Evolutionary conservation across 2,329 filamentous ascomycete species (phyloP).

Genomic region (Trichoderma arundinaceum): DNA sequence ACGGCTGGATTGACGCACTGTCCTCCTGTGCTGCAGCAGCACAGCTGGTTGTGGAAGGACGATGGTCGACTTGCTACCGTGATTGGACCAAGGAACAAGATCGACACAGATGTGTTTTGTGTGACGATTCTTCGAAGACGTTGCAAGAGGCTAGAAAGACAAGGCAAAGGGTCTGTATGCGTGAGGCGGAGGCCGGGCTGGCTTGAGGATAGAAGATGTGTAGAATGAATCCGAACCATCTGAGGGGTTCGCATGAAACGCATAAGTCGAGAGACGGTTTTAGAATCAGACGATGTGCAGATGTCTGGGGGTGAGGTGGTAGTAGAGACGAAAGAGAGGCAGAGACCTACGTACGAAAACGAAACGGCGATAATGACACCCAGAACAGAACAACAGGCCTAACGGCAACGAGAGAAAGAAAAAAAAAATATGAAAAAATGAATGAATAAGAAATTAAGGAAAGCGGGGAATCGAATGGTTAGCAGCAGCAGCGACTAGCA

Average conservation of each 20-base stretch:
- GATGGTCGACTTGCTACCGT: slow-evolving; percentile 25
- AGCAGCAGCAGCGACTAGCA: slow-evolving; percentile 19
- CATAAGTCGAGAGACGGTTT: not conserved
- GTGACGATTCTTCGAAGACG: slow-evolving; percentile 4
- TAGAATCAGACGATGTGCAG: not conserved
- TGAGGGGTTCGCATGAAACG: slow-evolving; percentile 10
- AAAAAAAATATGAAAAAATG: slow-evolving; percentile 9
- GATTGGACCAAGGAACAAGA: slow-evolving; percentile 30
- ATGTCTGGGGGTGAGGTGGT: not conserved
- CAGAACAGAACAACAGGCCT: slow-evolving; percentile 13
- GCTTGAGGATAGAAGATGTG: not conserved
- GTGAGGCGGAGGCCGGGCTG: not conserved
- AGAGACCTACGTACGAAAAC: slow-evolving; percentile 19
- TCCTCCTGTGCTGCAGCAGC: slow-evolving; percentile 17
- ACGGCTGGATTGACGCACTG: slow-evolving; percentile 9
- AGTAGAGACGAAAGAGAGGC: not conserved
- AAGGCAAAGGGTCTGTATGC: not conserved
- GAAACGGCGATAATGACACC: slow-evolving; percentile 12
- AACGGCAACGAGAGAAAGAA: slow-evolving; percentile 13
- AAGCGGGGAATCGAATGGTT: slow-evolving; percentile 22
- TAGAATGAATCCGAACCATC: not conserved
- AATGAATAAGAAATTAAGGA: slow-evolving; percentile 16
- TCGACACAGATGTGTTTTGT: slow-evolving; percentile 1
- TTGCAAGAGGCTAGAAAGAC: slow-evolving; percentile 5
- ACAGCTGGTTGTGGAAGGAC: not conserved